Base-by-base conservation (phyloP, 2,329 filamentous ascomycete species). In the Scytalidium lignicola region DNA sequence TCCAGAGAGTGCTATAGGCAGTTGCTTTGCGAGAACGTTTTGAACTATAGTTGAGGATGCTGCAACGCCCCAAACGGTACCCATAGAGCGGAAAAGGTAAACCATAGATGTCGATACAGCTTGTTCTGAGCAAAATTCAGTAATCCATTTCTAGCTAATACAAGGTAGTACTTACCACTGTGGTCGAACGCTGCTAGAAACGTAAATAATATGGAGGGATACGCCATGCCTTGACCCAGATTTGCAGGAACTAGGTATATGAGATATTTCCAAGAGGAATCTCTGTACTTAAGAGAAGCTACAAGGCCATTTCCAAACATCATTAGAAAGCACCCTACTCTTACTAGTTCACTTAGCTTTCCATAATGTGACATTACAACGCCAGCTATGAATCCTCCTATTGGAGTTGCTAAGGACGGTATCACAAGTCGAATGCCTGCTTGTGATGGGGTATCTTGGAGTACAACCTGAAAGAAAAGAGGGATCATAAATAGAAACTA, bases 401-500 rank as follows among this genome's bases (percentile, higher is more conserved):
- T 61, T 2, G 80, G 80, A 0, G 76, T 76, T 0, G 78, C 80
- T 9, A 86, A 59, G 0, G 82, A 84, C 1, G 84, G 80, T 1
- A 83, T 76, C 0, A 82, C 76, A 6, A 88, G 75, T 1, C 83
- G 76, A 5, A 81, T 74, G 1, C 85, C 84, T 0, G 85, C 84
- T 13, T 74, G 72, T 0, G 83, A 82, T 0, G 85, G 78, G 0
- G 79, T 79, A 51, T 86, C 82, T 2, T 80, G 66, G 2, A 85
- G 73, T 6, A 86, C 80, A 0, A 80, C 80, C 56, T 86, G 83
- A 61, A 86, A 88, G 67, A 85, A 88, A 4, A 88, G 68, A 0
- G 85, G 85, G 0, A 85, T 74, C 59, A 85, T 84, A 67, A 88
- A 88, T 15, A 87, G 70, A 55, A 86, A 79, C 73, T 78, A 41